phyloP scores from a whole-genome alignment of 2,329 filamentous ascomycete genomes.

The Periconia macrospinosa region DNA sequence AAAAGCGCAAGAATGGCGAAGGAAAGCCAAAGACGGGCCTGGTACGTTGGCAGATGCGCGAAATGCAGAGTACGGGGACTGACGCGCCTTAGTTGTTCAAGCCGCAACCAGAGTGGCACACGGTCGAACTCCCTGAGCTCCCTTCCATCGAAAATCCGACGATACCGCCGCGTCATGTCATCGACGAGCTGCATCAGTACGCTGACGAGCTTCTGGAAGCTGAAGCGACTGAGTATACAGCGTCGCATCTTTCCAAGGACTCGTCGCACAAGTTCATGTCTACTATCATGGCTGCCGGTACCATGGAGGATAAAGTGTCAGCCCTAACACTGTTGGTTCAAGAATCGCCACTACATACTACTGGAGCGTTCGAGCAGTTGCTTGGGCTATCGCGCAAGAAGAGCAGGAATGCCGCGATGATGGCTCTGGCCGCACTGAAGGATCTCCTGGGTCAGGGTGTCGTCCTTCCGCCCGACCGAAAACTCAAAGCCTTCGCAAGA shows the following conservation, averaged over 20 bases:
- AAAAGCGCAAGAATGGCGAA: conserved; percentile 39
- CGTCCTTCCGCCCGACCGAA: conserved; percentile 78
- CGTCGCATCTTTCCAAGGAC: conserved; percentile 71
- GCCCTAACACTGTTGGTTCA: conserved; percentile 92
- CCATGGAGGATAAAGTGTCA: conserved; percentile 93
- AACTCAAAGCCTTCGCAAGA: conserved; percentile 74
- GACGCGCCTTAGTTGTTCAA: conserved; percentile 54
- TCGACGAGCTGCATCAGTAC: conserved; percentile 67
- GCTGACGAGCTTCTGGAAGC: conserved; percentile 74
- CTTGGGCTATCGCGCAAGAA: conserved; percentile 85
- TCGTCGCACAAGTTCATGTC: conserved; percentile 95
- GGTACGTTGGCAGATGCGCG: conserved; percentile 23
- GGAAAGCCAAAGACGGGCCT: conserved; percentile 28
- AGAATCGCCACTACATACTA: conserved; percentile 92
- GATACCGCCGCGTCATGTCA: conserved; percentile 53
- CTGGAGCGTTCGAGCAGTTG: conserved; percentile 83
- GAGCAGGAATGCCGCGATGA: conserved; percentile 88
- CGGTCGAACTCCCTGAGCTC: conserved; percentile 58
- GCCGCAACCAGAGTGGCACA: conserved; percentile 70
- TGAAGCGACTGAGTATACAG: conserved; percentile 75
- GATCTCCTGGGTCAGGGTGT: conserved; percentile 91
- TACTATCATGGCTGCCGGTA: conserved; percentile 95
- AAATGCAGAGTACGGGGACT: conserved; percentile 13
- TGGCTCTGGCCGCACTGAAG: conserved; percentile 89
- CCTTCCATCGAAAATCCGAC: conserved; percentile 49